Conservation (phyloP, 2,329 filamentous ascomycete species). For the Nigrograna mackinnonii region DNA sequence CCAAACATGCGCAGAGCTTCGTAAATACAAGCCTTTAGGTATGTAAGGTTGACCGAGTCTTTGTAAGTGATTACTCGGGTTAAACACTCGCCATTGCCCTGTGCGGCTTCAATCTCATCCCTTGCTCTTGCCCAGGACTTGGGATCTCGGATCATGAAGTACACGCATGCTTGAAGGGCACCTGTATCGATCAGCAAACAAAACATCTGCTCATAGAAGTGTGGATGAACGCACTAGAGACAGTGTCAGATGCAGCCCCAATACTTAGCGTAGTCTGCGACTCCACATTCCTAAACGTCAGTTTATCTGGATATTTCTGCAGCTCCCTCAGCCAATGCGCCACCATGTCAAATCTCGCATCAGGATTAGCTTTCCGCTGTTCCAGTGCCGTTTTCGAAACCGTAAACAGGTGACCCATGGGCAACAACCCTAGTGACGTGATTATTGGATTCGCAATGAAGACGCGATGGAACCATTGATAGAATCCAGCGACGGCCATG, state of each 20-base stretch:
- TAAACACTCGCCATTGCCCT: not conserved
- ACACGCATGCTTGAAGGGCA: not conserved
- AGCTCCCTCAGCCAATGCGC: not conserved
- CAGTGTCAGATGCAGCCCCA: not conserved
- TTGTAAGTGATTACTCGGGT: not conserved
- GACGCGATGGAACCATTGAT: not conserved
- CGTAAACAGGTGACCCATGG: not conserved
- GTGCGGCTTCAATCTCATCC: not conserved
- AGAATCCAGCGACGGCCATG: constrained; percentile 31
- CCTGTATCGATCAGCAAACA: too few species aligned
- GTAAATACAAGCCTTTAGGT: not conserved
- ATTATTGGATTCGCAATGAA: not conserved
- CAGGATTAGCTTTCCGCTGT: not conserved
- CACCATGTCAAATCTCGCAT: not conserved
- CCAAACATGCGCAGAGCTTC: not conserved
- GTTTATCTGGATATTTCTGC: not conserved
- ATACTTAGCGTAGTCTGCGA: not conserved
- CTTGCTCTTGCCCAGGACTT: not conserved
- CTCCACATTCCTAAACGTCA: not conserved
- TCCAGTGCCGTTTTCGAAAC: not conserved
- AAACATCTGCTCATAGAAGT: too few species aligned
- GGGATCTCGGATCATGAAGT: not conserved
- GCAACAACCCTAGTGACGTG: not conserved
- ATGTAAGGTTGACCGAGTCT: not conserved
- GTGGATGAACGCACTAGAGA: too few species aligned